Conservation (phyloP, 2,329 filamentous ascomycete species). For the Ampelomyces quisqualis region DNA sequence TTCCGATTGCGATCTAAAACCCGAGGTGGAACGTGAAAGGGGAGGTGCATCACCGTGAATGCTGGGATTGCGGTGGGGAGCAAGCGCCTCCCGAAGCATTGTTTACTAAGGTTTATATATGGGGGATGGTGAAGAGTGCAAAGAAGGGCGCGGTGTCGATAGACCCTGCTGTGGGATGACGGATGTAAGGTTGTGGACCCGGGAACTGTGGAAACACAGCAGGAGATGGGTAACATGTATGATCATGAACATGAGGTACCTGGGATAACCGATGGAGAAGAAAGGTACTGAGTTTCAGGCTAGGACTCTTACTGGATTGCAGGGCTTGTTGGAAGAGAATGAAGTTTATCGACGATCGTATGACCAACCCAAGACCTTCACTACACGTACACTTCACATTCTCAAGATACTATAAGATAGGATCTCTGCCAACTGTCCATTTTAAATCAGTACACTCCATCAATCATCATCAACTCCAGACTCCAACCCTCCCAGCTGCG, state of each 20-base stretch:
- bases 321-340: too few relatives aligned
- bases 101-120: slow-evolving; percentile 20
- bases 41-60: slow-evolving; percentile 28
- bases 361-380: too few relatives aligned
- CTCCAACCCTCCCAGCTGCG: not conserved
- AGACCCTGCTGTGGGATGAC: not conserved
- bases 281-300: too few relatives aligned
- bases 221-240: too few relatives aligned
- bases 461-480: not conserved
- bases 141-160: slow-evolving; percentile 3
- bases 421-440: not conserved
- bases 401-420: too few relatives aligned
- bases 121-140: slow-evolving; percentile 15
- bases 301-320: too few relatives aligned
- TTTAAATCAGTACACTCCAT: too few relatives aligned
- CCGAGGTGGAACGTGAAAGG: slow-evolving; percentile 19
- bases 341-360: too few relatives aligned
- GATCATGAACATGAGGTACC: too few relatives aligned
- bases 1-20: slow-evolving; percentile 13
- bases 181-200: not conserved
- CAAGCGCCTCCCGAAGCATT: slow-evolving; percentile 26
- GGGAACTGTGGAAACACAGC: not conserved
- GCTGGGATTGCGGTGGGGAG: slow-evolving; percentile 26
- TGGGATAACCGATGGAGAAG: too few relatives aligned
- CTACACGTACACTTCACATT: too few relatives aligned